Base-by-base conservation (phyloP, 768 basidiomycete species). In the Lactarius vividus region DNA sequence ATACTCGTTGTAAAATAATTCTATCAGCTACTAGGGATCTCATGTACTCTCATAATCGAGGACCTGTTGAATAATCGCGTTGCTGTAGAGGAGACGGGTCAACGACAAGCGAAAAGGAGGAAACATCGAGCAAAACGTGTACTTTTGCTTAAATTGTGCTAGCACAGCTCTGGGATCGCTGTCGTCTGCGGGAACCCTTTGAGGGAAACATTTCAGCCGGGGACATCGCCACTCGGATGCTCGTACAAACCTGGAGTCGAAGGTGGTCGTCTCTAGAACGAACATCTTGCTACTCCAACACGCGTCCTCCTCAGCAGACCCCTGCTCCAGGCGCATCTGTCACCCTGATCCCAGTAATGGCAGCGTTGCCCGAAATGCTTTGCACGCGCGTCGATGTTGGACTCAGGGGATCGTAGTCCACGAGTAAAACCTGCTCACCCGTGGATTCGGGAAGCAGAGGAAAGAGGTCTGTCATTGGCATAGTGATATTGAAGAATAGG, bases 401-500 rank as follows among this genome's bases (percentile, higher is more conserved):
- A 57, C 75, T 65, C 18, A 67, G 66, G n/a, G 85, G 82, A 68
- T 88, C 84, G 70, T 84, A 87, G 74, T 91, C 84, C 52, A 94
- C 80, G 29, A 94, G 80, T 2, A 94, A 79, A 28, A 94, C 86
- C 70, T 88, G 88, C 74, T 92, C 90, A 59, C 84, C 80, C 13
- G 82, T 77, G 46, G 80, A 79, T 40, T 79, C 82, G 5, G 89
- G 87, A 46, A 91, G 76, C 15, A 93, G 76, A n/a, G 13, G 84
- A 75, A n/a, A 85, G 75, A 3, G 90, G 87, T 0, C 87, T 81
- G 72, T 94, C 92, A 71, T 94, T 91, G 23, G 85, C 83, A 72
- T 91, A 94, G 71, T 91, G 88, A 73, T 93, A 93, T 70, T 93
- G 88, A 20, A 94, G 86, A 52, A 79, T 77, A 5, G 90, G 89